Conservation (phyloP, 2,329 filamentous ascomycete genomes). For the Calonectria honghensis region DNA sequence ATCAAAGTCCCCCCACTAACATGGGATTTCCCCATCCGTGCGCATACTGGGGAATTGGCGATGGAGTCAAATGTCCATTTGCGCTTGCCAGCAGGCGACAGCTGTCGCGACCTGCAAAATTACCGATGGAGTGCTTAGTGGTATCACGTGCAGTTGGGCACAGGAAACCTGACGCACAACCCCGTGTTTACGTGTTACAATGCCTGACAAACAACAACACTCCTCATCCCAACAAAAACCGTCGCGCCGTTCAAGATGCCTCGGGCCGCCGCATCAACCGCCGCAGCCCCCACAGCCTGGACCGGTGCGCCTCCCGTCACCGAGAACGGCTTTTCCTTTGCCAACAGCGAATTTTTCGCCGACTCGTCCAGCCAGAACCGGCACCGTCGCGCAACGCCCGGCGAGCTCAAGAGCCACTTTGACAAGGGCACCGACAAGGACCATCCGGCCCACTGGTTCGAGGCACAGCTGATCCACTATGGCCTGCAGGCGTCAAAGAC, state of each 20-base stretch:
- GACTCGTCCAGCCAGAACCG: slow-evolving; percentile 65
- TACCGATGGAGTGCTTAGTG: neutral
- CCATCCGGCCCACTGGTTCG: slow-evolving; percentile 76
- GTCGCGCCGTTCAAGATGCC: slow-evolving; percentile 5
- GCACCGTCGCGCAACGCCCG: slow-evolving; percentile 66
- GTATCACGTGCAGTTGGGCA: neutral
- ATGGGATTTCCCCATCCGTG: slow-evolving; percentile 12
- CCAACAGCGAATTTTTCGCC: slow-evolving; percentile 65
- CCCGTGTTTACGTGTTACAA: neutral
- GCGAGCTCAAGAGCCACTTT: slow-evolving; percentile 68
- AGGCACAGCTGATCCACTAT: slow-evolving; percentile 78
- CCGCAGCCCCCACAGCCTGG: slow-evolving; percentile 31
- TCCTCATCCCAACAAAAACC: neutral
- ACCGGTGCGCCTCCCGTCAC: slow-evolving; percentile 44
- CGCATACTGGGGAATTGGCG: neutral
- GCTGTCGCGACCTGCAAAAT: neutral
- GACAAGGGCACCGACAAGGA: slow-evolving; percentile 66
- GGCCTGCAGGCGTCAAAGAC: slow-evolving; percentile 73
- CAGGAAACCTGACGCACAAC: neutral
- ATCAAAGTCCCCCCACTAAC: neutral
- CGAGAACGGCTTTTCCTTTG: slow-evolving; percentile 65
- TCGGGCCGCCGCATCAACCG: neutral
- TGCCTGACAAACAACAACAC: neutral
- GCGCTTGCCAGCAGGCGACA: neutral
- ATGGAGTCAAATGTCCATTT: neutral